Evolutionary conservation across 176 grass and related monocot genomes (phyloP), one percentile per base, ranked within the genome.

Genomic region (Carex myosuroides): DNA sequence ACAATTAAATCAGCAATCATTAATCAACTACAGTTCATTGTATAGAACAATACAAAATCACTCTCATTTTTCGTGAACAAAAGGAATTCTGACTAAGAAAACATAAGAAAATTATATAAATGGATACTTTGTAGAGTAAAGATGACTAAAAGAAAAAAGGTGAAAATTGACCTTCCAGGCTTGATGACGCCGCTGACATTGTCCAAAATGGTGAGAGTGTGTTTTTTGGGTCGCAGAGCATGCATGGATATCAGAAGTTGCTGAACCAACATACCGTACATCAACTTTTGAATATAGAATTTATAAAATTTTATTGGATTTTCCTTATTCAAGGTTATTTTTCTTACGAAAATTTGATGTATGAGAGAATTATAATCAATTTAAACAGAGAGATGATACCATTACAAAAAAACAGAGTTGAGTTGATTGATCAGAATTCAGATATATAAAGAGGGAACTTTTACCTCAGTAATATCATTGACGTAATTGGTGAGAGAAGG

Each of bases 121-220:
- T 37, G 60, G 18, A 24, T 59, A 21, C n/a, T 20, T 62, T 21
- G n/a, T 62, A 44, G 42, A 44, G 42, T 44, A 24, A 20, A 18
- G 33, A 3, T 17, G 5, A 41, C 6, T 18, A 8, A 70, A 30
- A 17, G 4, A 70, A 70, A 5, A 32, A 32, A 52, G 29, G 8
- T 61, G 16, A n/a, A 86, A 65, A 44, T 91, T 72, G 17, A 94
- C 92, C 92, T 94, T 75, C 88, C 92, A 60, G 90, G 90, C 82
- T 86, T 86, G 14, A 94, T 30, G 70, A 87, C 29, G 18, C 92
- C 90, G 29, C 86, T 92, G 54, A 88, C 81, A 57, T 83, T 70
- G 70, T 94, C 90, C 76, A 94, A 84, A 90, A 94, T 92, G 65
- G 61, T 85, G 54, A 92, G 84, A 11, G 85, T 90, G 59, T 72